These are phyloP conservation scores for Trichopus zeylanicus DNA, from an alignment of 116 monocot genomes.

Conservation along the genomic window DNA sequence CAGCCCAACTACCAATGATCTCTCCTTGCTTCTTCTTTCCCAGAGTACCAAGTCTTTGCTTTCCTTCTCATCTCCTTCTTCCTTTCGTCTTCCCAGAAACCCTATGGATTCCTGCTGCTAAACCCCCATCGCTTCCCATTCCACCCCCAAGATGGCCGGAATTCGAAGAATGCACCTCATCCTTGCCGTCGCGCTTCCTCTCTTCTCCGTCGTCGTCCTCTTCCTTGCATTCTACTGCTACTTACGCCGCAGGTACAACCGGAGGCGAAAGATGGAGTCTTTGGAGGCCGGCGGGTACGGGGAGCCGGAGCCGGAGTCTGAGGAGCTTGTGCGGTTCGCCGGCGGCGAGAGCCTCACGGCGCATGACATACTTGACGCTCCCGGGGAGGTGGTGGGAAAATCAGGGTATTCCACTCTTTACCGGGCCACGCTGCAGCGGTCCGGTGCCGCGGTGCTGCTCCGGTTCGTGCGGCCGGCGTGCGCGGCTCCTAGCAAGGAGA, in stretches of 20 bases:
- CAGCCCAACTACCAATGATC: too few species aligned
- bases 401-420: slow-evolving; percentile 75
- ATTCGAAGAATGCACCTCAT: not conserved
- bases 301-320: slow-evolving; percentile 16
- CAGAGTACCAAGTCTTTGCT: too few species aligned
- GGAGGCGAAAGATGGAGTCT: not conserved
- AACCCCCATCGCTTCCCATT: too few species aligned
- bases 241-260: not conserved
- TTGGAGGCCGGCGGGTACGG: not conserved
- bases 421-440: slow-evolving; percentile 41
- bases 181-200: not conserved
- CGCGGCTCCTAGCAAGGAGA: slow-evolving; percentile 34
- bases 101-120: too few species aligned
- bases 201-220: not conserved
- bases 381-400: slow-evolving; percentile 91
- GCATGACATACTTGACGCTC: slow-evolving; percentile 77
- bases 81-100: too few species aligned
- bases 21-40: too few species aligned
- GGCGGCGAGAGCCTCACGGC: slow-evolving; percentile 59
- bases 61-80: too few species aligned
- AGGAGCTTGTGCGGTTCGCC: slow-evolving; percentile 59
- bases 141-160: not conserved
- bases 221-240: not conserved
- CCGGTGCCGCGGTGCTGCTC: slow-evolving; percentile 36
- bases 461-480: slow-evolving; percentile 75